Base-by-base conservation (phyloP, 2,329 filamentous ascomycete genomes). In the Exophiala dermatitidis region DNA sequence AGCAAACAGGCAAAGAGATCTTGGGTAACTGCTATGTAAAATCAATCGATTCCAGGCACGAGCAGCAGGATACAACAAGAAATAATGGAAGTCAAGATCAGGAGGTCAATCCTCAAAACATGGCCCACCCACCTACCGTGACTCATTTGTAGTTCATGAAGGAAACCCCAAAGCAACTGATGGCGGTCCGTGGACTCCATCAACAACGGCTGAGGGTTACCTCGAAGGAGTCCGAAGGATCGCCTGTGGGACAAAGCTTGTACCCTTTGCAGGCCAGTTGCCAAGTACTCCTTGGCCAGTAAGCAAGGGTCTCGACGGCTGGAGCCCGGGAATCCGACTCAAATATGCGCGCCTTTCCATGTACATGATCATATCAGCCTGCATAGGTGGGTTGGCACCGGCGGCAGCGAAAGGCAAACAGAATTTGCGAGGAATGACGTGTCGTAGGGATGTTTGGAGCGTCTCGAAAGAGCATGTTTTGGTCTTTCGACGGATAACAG, bases 71-170 rank as follows among this genome's bases (percentile, higher is more conserved):
- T 19, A 19, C 19, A 19, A 31, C 26, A 44, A 26, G 30, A 9
- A 36, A 12, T 19, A 19, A 19, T 19, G 19, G 19, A 19, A 19
- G 19, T 19, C 19, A 19, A 19, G 19, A 19, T 19, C 19, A 19
- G 19, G 19, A 19, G 19, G 19, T 19, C 19, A 19, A 19, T 19
- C 19, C 19, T 19, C 19, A 19, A 19, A 19, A 19, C 19, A 19
- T 19, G 19, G 19, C 19, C 19, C 19, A 19, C 19, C 19, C 19
- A 19, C 19, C 19, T 19, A 10, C 51, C 47, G 42, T 58, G 54
- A 60, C 51, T 60, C 57, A 57, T 57, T 53, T 57, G 52, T 33
- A 44, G 32, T 28, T 38, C 19, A 19, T 19, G 19, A 19, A 19
- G 9, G 44, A 30, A 10, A 7, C 12, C 29, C 28, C 26, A 29